Percentiles rank a stretch among this genome's conserved stretches.
Evolutionary conservation across 2,329 filamentous ascomycete genomes (phyloP).

Genomic region (Camillea tinctor): DNA sequence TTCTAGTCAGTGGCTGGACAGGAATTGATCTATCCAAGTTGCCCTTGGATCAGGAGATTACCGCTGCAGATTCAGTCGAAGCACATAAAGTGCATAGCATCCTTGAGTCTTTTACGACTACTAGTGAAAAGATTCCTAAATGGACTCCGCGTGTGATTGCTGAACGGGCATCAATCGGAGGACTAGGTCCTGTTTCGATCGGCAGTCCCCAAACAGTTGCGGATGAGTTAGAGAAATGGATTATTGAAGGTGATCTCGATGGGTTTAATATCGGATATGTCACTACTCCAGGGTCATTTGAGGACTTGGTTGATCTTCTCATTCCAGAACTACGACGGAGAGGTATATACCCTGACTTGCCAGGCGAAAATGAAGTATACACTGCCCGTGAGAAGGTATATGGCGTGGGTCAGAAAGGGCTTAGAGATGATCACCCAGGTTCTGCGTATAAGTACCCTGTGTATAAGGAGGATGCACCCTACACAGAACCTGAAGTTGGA

Average conservation of each 20-base stretch:
- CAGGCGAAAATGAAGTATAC: constrained; percentile 35
- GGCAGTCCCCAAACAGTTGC: constrained; percentile 28
- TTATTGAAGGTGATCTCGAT: constrained; percentile 27
- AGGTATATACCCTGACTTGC: constrained; percentile 31
- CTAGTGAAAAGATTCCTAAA: constrained; percentile 41
- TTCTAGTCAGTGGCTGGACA: constrained; percentile 57
- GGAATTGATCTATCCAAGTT: constrained; percentile 59
- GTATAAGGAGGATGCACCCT: constrained; percentile 50
- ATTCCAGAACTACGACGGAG: constrained; percentile 28
- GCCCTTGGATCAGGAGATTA: constrained; percentile 57
- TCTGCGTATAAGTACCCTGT: constrained; percentile 61
- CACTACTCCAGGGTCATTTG: constrained; percentile 29
- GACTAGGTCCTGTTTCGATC: constrained; percentile 24
- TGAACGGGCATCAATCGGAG: constrained; percentile 41
- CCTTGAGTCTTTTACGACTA: constrained; percentile 47
- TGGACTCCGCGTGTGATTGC: constrained; percentile 46
- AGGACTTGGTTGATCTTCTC: constrained; percentile 29
- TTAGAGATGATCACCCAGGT: constrained; percentile 59
- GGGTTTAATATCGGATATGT: constrained; percentile 31
- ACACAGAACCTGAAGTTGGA: constrained; percentile 2
- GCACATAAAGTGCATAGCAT: constrained; percentile 50
- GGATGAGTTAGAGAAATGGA: constrained; percentile 28
- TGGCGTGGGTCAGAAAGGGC: constrained; percentile 54
- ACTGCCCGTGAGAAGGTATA: constrained; percentile 62
- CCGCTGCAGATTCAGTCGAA: constrained; percentile 49